Base-by-base conservation (phyloP, 768 basidiomycete species). In the Hygrocybe coccinea region DNA sequence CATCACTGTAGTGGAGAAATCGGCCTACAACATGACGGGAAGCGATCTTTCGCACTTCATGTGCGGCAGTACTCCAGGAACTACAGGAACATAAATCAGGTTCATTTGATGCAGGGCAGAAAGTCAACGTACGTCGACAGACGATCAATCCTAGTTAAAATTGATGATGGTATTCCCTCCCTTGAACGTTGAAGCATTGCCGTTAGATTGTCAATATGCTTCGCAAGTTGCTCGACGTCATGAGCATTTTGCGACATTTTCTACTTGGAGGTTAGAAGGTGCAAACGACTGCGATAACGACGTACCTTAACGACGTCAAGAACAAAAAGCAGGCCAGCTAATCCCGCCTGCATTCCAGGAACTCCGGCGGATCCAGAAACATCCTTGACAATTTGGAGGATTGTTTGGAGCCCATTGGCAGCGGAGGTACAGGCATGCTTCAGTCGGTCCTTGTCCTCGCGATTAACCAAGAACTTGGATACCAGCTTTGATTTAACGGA, bases 271-370 rank as follows among this genome's bases (percentile, higher is more conserved):
- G 9, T 9, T 37, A n/a, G n/a, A 37, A 9, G n/a, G 36, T 9
- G 36, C 36, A 9, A n/a, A n/a, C 36, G 36, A 37, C 9, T n/a
- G 36, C n/a, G 9, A n/a, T 9, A 9, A 9, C 36, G 36, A 37
- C n/a, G 36, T 37, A 37, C 36, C 36, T 37, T 37, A n/a, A n/a
- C 69, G 17, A 68, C 55, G 19, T 67, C 54, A n/a, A 67, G 17
- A 5, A 59, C 46, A 57, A 54, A 22, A 49, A 21, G 38, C 49
- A 33, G 3, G 73, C 56, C 8, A 59, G 58, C 17, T 52, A 58
- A 2, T 60, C 62, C 4, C 60, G 57, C 0, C 61, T 62, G 8
- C 68, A 59, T 21, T 59, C 63, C 12, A 5, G 54, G 54, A 34
- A 48, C 22, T 3, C 54, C 41, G 9, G 43, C 45, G 24, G 44